Conservation (phyloP, 768 basidiomycete species). For the Mycena sanguinolenta region DNA sequence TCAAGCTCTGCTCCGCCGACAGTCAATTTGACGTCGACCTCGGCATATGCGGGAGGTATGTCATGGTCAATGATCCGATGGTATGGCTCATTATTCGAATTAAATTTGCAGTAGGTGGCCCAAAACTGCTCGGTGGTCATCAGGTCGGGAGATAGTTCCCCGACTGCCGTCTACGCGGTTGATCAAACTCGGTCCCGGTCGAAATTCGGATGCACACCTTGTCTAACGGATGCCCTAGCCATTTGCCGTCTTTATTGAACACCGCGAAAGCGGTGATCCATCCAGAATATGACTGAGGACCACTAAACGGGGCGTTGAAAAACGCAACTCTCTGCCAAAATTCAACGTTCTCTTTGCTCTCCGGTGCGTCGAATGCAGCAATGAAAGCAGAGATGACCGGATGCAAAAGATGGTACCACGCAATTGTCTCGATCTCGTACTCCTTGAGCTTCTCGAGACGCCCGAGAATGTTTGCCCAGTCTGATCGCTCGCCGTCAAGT, state of each 20-base stretch:
- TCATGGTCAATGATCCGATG: not conserved
- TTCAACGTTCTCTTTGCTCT: not conserved
- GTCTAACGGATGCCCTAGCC: not conserved
- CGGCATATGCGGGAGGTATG: slow-evolving; percentile 46
- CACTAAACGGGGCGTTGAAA: not conserved
- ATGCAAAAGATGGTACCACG: slow-evolving; percentile 36
- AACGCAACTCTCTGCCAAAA: not conserved
- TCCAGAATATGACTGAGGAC: not conserved
- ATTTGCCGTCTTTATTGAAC: not conserved
- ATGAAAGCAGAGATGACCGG: slow-evolving; percentile 31
- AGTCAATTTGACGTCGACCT: slow-evolving; percentile 44
- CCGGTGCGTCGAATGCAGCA: not conserved
- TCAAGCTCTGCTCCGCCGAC: slow-evolving; percentile 43
- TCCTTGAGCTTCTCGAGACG: slow-evolving; percentile 40
- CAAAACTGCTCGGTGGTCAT: slow-evolving; percentile 18
- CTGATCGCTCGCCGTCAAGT: slow-evolving; percentile 39
- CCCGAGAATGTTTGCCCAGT: slow-evolving; percentile 39
- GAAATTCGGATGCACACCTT: not conserved
- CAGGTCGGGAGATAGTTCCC: not conserved
- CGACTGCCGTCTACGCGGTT: not conserved
- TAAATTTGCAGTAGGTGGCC: slow-evolving; percentile 1
- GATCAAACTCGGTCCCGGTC: no score
- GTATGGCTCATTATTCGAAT: not conserved
- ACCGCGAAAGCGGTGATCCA: slow-evolving; percentile 5
- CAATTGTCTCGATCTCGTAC: slow-evolving; percentile 33